Conservation (phyloP, 768 basidiomycete genomes). For the Naganishia kalamii region DNA sequence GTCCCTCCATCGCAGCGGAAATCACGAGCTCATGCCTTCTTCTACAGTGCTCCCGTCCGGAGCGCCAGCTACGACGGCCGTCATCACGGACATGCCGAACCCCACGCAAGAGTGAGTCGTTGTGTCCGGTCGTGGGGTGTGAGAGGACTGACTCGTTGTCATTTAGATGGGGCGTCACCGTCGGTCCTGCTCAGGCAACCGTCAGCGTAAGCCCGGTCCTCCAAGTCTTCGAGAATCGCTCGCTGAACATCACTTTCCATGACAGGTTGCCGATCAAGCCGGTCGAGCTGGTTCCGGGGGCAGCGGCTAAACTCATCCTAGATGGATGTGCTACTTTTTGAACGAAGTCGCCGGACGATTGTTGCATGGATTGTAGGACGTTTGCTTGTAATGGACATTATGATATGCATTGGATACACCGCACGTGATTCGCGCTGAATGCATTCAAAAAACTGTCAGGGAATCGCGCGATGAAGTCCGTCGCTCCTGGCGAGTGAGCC, state of each 20-base stretch:
- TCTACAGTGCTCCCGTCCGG: slow-evolving; percentile 21
- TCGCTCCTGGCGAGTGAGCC: no score
- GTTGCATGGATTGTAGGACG: no score
- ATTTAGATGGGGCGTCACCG: not conserved
- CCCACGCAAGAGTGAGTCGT: slow-evolving; percentile 38
- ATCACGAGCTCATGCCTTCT: not conserved
- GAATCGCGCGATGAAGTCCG: no score
- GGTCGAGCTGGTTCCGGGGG: slow-evolving; percentile 8
- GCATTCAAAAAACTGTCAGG: no score
- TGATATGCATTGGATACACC: no score
- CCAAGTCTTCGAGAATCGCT: not conserved
- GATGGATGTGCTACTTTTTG: no score
- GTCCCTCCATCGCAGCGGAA: not conserved
- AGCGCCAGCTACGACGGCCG: slow-evolving; percentile 31
- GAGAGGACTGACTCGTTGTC: no score
- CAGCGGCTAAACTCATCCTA: not conserved
- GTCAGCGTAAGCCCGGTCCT: not conserved
- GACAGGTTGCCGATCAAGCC: slow-evolving; percentile 1
- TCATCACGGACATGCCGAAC: slow-evolving; percentile 36
- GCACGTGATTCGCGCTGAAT: no score
- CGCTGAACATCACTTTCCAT: no score
- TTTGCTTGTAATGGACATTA: no score
- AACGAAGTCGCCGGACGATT: not conserved
- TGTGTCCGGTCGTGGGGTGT: not conserved
- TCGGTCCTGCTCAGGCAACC: not conserved